These are phyloP conservation scores for Posidonia australis DNA, from an alignment of 106 monocot genomes.

Conservation along the genomic window DNA sequence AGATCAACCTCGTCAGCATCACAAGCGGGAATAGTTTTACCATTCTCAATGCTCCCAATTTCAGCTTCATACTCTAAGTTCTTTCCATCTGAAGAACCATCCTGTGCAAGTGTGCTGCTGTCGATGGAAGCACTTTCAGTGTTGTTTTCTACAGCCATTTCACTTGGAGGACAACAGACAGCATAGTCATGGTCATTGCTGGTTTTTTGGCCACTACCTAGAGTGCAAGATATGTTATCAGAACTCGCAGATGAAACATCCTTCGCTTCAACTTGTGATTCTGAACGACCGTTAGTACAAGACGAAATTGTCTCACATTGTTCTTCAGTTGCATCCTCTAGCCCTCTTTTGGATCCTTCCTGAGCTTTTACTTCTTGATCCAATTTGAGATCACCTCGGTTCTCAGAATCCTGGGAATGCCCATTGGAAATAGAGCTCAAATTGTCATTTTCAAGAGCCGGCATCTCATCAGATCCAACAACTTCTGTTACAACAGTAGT, in stretches of 20 bases:
- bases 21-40: background rate
- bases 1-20: background rate
- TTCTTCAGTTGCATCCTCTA: too few relatives aligned
- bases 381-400: too few relatives aligned
- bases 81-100: background rate
- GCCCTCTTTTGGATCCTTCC: too few relatives aligned
- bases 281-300: too few relatives aligned
- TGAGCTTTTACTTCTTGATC: too few relatives aligned
- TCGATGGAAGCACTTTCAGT: background rate
- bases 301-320: too few relatives aligned
- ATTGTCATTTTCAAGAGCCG: background rate
- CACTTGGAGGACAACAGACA: background rate
- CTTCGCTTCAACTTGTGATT: too few relatives aligned
- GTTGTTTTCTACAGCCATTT: constrained; percentile 1
- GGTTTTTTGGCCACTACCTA: too few relatives aligned
- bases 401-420: too few relatives aligned
- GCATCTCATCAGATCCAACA: background rate
- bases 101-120: background rate
- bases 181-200: background rate
- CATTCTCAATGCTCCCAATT: background rate
- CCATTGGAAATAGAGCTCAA: too few relatives aligned
- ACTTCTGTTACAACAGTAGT: background rate
- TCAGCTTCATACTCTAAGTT: background rate
- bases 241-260: too few relatives aligned
- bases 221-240: too few relatives aligned